phyloP scores from a whole-genome alignment of 2,329 filamentous ascomycete species.

The Aspergillus ibericus region DNA sequence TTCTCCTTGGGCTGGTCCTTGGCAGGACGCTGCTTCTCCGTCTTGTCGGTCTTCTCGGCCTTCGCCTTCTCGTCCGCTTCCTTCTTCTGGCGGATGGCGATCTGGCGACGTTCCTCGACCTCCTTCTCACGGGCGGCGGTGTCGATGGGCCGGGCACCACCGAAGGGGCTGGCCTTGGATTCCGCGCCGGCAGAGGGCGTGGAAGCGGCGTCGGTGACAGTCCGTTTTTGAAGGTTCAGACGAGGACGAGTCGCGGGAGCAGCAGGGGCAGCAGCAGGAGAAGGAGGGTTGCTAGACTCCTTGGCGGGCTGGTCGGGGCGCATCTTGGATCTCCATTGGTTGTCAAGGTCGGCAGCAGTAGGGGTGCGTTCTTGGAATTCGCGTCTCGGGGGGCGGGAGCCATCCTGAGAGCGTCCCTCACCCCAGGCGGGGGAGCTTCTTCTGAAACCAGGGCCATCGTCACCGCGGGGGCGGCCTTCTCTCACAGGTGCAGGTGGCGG shows the following conservation, averaged over 20 bases:
- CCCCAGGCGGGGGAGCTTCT: constrained; percentile 74
- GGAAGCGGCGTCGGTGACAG: constrained; percentile 72
- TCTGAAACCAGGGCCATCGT: constrained; percentile 63
- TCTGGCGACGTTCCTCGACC: constrained; percentile 82
- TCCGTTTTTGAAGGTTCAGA: constrained; percentile 87
- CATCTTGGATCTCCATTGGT: constrained; percentile 90
- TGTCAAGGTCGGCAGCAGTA: constrained; percentile 89
- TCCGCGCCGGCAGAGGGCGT: constrained; percentile 53
- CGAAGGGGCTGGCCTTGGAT: constrained; percentile 88
- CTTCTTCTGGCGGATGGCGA: constrained; percentile 75
- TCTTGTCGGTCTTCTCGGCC: constrained; percentile 72
- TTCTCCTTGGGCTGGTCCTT: constrained; percentile 42
- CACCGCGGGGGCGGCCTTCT: constrained; percentile 60
- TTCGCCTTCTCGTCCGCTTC: constrained; percentile 84
- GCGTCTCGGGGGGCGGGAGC: constrained; percentile 75
- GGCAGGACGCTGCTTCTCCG: constrained; percentile 60
- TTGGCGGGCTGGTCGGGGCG: constrained; percentile 74
- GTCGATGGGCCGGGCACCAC: constrained; percentile 89
- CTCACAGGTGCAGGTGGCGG: constrained; percentile 59
- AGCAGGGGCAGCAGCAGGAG: constrained; percentile 64
- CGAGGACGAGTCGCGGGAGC: constrained; percentile 69
- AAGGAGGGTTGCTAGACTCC: constrained; percentile 72
- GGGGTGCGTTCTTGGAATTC: constrained; percentile 72
- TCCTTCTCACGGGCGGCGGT: constrained; percentile 85
- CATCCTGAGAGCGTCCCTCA: constrained; percentile 67